Conservation (phyloP, 2,329 filamentous ascomycete genomes). For the Fusarium brevicatenulatum region DNA sequence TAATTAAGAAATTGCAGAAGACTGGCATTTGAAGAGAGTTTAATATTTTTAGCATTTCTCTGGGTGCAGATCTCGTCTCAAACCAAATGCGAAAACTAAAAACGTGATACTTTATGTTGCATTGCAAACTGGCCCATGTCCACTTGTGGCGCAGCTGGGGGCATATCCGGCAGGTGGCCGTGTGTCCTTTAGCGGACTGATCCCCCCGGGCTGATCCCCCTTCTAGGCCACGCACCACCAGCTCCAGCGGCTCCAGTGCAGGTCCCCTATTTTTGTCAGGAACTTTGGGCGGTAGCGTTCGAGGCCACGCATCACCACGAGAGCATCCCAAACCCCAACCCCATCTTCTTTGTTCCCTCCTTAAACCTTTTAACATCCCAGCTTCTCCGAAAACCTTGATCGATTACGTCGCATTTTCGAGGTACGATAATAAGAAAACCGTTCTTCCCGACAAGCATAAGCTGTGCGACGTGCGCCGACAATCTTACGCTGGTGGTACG, state of each 20-base stretch:
- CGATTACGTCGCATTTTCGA: slow-evolving; percentile 7
- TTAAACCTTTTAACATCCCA: background rate
- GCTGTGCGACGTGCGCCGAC: slow-evolving; percentile 25
- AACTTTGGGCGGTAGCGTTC: slow-evolving; percentile 15
- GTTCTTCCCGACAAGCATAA: slow-evolving; percentile 2
- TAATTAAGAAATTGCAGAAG: too few species aligned
- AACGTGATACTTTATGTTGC: slow-evolving; percentile 12
- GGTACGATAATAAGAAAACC: slow-evolving; percentile 24
- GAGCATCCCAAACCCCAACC: background rate
- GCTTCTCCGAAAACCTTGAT: background rate
- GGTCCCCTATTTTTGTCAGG: slow-evolving; percentile 39
- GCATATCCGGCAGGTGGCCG: background rate
- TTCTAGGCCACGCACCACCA: slow-evolving; percentile 9
- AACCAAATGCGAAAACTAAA: background rate
- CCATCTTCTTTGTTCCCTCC: slow-evolving; percentile 23
- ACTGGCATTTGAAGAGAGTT: background rate
- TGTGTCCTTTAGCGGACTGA: background rate
- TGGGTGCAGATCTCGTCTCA: slow-evolving; percentile 2
- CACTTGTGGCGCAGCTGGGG: slow-evolving; percentile 24
- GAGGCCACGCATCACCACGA: slow-evolving; percentile 41
- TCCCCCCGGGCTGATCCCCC: background rate
- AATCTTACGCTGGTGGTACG: slow-evolving; percentile 12
- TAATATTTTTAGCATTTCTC: background rate
- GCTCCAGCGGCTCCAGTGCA: background rate
- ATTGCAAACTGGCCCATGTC: slow-evolving; percentile 13